Percentiles rank a stretch among this genome's conserved stretches.
Evolutionary conservation across 2,329 filamentous ascomycete species (phyloP).

Genomic region (Hymenoscyphus repandus): DNA sequence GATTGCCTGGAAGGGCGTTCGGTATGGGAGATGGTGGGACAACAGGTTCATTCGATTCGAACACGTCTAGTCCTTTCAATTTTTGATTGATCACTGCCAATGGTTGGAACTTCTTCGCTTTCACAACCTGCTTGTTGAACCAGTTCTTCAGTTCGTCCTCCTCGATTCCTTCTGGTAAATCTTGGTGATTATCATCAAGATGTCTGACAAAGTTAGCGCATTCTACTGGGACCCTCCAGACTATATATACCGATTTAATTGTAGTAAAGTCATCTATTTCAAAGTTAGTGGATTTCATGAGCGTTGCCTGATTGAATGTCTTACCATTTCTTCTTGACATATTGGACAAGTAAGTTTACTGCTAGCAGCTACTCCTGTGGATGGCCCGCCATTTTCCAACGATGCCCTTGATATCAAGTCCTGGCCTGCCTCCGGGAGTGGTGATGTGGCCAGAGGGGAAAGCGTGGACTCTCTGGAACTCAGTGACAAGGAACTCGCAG

Average conservation of each 20-base stretch:
- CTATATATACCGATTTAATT: conserved; percentile 67
- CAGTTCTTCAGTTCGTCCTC: conserved; percentile 76
- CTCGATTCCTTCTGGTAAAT: conserved; percentile 60
- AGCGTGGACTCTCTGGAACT: conserved; percentile 68
- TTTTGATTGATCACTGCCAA: conserved; percentile 71
- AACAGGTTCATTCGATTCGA: conserved; percentile 63
- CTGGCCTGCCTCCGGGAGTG: conserved; percentile 65
- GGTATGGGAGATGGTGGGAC: conserved; percentile 31
- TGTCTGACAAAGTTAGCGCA: conserved; percentile 44
- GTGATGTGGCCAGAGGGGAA: conserved; percentile 49
- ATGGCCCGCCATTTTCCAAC: conserved; percentile 53
- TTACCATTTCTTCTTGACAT: conserved; percentile 95
- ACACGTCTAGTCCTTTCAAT: conserved; percentile 68
- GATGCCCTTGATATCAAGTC: conserved; percentile 80
- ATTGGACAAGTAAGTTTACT: conserved; percentile 88
- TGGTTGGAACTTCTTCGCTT: conserved; percentile 70
- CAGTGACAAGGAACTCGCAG: conserved; percentile 71
- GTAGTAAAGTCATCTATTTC: conserved; percentile 75
- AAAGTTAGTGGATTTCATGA: conserved; percentile 18
- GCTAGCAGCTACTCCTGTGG: conserved; percentile 46
- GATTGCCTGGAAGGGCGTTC: conserved; percentile 33
- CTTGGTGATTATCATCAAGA: conserved; percentile 68
- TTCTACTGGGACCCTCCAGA: conserved; percentile 25
- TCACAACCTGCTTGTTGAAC: conserved; percentile 71
- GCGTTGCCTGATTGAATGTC: conserved; percentile 2